Evolutionary conservation across 345 rosid genomes (phyloP), one percentile per base, ranked within the genome.

Genomic region (Rhodamnia rubescens): DNA sequence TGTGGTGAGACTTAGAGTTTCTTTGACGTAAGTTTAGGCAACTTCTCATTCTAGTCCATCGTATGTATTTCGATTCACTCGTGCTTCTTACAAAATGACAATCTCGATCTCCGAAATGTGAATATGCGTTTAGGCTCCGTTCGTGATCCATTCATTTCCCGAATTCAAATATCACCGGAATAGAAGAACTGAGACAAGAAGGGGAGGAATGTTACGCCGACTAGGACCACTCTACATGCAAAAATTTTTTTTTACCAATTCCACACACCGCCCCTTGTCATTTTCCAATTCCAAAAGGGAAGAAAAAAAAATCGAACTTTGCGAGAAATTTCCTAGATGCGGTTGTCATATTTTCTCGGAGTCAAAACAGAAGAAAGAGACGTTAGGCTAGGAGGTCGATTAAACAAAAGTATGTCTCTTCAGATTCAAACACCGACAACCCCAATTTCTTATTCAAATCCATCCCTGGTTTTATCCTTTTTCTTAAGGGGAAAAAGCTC

Each of bases 311-410:
- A 29, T 61, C 42, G 22, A 56, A 84, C 12, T 8, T 51, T 27
- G 21, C 27, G 55, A 42, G 29, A 47, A 84, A 84, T 82, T 22
- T n/a, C 40, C 13, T 82, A 47, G 54, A 21, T 69, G 16, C 22
- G 3, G 2, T 51, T 27, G 78, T 69, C 81, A 32, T n/a, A 49
- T 24, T 86, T 84, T 88, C 84, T 88, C 55, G 85, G 53, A 53
- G 83, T 82, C 81, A 85, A 82, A 85, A 82, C 82, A 78, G 83
- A 85, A 85, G 87, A 85, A 85, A 85, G 87, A 85, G 87, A 85
- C 84, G 87, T 81, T 59, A 44, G 49, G 83, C 50, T 59, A 44
- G 49, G 83, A 44, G 58, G 11, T 27, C 14, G 56, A 56, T 57
- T 85, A 80, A 81, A 81, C 27, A 51, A 22, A 36, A 74, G 36